Conservation (phyloP, 1,284 basidiomycete genomes). For the Phylloporus gajari region DNA sequence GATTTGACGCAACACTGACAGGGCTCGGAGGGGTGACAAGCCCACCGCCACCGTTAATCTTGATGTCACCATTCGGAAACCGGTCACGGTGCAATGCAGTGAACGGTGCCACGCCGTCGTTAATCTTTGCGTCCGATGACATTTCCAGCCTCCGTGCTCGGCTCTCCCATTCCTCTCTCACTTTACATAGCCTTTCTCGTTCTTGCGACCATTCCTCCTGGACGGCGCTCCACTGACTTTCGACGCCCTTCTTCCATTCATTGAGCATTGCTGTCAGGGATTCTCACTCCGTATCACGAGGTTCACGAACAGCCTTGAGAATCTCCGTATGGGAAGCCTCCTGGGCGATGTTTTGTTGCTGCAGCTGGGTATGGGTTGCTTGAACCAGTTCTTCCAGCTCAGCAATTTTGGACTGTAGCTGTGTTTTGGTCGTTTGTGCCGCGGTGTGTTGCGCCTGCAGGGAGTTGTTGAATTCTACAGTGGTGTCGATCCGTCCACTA, state of each 20-base stretch:
- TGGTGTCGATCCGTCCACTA: constrained; percentile 79
- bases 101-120: constrained; percentile 56
- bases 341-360: constrained; percentile 54
- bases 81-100: constrained; percentile 49
- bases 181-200: constrained; percentile 77
- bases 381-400: constrained; percentile 68
- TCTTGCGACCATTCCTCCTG: constrained; percentile 87
- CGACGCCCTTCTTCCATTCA: constrained; percentile 77
- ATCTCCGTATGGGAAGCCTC: constrained; percentile 55
- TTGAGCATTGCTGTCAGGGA: constrained; percentile 64
- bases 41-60: constrained; percentile 54
- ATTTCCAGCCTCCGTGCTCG: constrained; percentile 55
- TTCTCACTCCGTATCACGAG: constrained; percentile 50
- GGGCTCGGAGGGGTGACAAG: constrained; percentile 80
- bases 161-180: constrained; percentile 86
- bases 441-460: constrained; percentile 83
- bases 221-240: constrained; percentile 75
- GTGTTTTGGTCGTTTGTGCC: constrained; percentile 82
- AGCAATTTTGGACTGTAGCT: constrained; percentile 76
- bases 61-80: constrained; percentile 49
- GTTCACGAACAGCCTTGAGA: constrained; percentile 49
- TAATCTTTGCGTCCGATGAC: constrained; percentile 56
- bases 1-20: constrained; percentile 72
- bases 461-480: constrained; percentile 77
- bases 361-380: constrained; percentile 50